These are phyloP conservation scores for Saksenaea vasiformis DNA, from an alignment of 371 early-diverging fungal genomes.

Conservation along the genomic window DNA sequence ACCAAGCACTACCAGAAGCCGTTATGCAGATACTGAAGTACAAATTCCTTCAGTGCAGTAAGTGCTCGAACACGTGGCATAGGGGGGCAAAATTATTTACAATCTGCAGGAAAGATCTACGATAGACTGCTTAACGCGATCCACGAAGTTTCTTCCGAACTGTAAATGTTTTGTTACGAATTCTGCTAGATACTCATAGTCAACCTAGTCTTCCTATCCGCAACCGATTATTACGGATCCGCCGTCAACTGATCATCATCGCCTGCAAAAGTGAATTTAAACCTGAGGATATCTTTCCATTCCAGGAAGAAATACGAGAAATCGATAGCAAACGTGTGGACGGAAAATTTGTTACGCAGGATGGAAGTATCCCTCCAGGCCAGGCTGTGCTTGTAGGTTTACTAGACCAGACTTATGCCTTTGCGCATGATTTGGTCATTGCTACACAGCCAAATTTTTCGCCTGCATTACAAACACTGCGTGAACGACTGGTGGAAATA, in stretches of 20 bases:
- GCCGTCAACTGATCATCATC: constrained; percentile 58
- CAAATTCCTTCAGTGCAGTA: constrained; percentile 47
- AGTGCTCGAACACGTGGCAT: constrained; percentile 11
- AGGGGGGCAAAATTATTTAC: too few species aligned
- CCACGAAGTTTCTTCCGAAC: constrained; percentile 43
- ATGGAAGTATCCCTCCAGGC: constrained; percentile 70
- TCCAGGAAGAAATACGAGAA: constrained; percentile 68
- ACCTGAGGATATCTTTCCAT: constrained; percentile 43
- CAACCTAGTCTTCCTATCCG: constrained; percentile 59
- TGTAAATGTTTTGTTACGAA: constrained; percentile 25
- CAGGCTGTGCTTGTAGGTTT: constrained; percentile 81
- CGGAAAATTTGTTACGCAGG: constrained; percentile 67
- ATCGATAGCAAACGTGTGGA: constrained; percentile 69
- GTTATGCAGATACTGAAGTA: constrained; percentile 36
- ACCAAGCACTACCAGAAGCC: constrained; percentile 24
- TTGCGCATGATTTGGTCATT: constrained; percentile 74
- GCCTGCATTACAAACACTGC: constrained; percentile 66
- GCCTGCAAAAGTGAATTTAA: constrained; percentile 45
- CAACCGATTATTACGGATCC: constrained; percentile 63
- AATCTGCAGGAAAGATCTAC: constrained; percentile 29
- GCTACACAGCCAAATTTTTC: constrained; percentile 55
- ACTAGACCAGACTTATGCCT: constrained; percentile 76
- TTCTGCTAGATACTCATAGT: neutral
- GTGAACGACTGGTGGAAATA: constrained; percentile 73
- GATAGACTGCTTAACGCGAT: constrained; percentile 35